Conservation (phyloP, 768 basidiomycete genomes). For the Russula virescens region DNA sequence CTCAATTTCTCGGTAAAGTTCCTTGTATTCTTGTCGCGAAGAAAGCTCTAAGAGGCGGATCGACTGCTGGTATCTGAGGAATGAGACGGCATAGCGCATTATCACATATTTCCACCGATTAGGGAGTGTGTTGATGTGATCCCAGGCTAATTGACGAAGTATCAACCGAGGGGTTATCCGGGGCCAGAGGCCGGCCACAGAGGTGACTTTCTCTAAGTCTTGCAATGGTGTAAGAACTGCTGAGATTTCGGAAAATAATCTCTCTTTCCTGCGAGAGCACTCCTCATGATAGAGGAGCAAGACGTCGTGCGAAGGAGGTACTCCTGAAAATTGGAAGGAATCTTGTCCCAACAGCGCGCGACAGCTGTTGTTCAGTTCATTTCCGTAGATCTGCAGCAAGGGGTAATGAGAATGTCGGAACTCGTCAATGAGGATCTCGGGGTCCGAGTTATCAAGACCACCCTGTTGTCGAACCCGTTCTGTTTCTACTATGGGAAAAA, state of each 20-base stretch:
- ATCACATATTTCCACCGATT: background rate
- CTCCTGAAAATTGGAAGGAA: no score
- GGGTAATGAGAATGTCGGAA: background rate
- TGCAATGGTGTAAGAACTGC: background rate
- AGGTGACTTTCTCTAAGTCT: background rate
- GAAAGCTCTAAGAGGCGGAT: slow-evolving; percentile 4
- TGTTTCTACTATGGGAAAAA: background rate
- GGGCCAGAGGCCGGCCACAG: slow-evolving; percentile 9
- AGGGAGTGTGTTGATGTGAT: slow-evolving; percentile 9
- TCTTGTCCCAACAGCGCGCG: background rate
- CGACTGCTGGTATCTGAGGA: slow-evolving; percentile 11
- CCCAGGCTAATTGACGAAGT: slow-evolving; percentile 25
- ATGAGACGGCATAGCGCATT: background rate
- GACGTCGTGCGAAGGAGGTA: background rate
- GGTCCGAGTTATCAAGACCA: background rate
- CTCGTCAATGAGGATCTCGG: background rate
- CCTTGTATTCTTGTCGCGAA: background rate
- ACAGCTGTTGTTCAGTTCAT: background rate
- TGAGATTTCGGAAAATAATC: background rate
- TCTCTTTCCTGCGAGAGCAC: background rate
- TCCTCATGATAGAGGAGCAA: background rate
- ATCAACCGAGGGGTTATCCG: slow-evolving; percentile 7
- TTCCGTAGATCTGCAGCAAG: background rate
- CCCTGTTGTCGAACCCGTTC: background rate
- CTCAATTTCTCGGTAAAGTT: background rate